Evolutionary conservation across 495 filamentous ascomycete species (phyloP), one percentile per base, ranked within the genome.

Genomic region (Friedmanniomyces simplex): DNA sequence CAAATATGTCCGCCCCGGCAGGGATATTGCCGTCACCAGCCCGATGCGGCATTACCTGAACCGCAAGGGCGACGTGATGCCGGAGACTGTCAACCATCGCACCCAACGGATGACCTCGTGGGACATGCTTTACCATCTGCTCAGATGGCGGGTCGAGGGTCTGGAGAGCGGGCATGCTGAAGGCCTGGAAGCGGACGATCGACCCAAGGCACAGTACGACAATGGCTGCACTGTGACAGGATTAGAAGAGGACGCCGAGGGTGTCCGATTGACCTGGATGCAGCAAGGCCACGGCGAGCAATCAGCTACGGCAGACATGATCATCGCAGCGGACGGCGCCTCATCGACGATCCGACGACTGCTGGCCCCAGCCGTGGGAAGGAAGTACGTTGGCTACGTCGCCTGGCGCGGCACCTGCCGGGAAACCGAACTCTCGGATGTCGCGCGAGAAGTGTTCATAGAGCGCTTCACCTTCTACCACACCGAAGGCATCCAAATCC

Each of bases 291-390:
- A 62, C 8, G 74, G 73, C 18, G 69, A 67, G 22, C 66, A 69
- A 34, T 71, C 62, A 42, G 65, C 71, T 1, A 58, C 56, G 3
- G 77, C 73, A 7, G 79, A 82, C 62, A 56, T 77, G 8, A 67
- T 82, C 20, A 63, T 83, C 55, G 80, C 68, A 0, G 79, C 80
- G 20, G 80, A 83, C 67, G 80, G 80, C 1, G 72, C 77, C 0
- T 74, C 69, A 59, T 82, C 80, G 16, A 74, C 72, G 5, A 62
- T 82, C 14, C 72, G 80, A 16, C 66, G 67, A n/a, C 55, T 78
- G 2, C 67, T 81, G 12, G 48, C 68, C 21, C 76, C 77, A 0
- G 58, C 67, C 6, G 70, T 77, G 1, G 56, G 75, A 53, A 64
- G 79, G 11, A 75, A 65, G 24, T 81, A 81, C 62, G 75, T 71